Evolutionary conservation across 2,329 filamentous ascomycete genomes (phyloP).

Genomic region (Tolypocladium paradoxum): DNA sequence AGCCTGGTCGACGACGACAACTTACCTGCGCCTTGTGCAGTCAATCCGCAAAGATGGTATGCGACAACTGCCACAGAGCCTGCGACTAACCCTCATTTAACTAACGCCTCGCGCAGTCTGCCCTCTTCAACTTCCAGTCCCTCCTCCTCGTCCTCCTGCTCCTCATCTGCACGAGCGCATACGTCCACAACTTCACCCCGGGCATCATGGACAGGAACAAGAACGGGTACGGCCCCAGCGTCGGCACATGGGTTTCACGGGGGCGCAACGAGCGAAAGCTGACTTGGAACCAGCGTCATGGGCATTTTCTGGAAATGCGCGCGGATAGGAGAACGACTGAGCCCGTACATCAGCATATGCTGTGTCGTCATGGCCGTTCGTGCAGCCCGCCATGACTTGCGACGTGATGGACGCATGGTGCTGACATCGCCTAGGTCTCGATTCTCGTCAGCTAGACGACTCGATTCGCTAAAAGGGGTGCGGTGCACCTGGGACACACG

Average conservation of each 20-base stretch:
- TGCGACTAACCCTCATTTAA: background rate
- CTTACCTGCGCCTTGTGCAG: background rate
- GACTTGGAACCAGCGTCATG: conserved; percentile 43
- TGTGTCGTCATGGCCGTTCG: conserved; percentile 87
- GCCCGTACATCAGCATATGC: conserved; percentile 90
- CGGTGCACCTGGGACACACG: background rate
- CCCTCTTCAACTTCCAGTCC: conserved; percentile 98
- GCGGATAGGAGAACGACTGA: conserved; percentile 81
- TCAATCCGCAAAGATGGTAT: background rate
- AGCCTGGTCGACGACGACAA: background rate
- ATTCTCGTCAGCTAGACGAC: conserved; percentile 25
- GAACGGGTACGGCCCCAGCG: conserved; percentile 53
- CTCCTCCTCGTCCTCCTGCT: conserved; percentile 89
- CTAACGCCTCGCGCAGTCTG: conserved; percentile 49
- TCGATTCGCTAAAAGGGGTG: background rate
- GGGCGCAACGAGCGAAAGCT: background rate
- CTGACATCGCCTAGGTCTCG: conserved; percentile 17
- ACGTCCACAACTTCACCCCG: conserved; percentile 83
- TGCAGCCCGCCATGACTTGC: background rate
- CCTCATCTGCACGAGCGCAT: conserved; percentile 90
- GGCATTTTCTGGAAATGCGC: conserved; percentile 96
- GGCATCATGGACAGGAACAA: conserved; percentile 88
- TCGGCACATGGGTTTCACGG: background rate
- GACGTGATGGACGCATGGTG: background rate
- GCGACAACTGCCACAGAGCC: background rate